Percentiles rank a stretch among this genome's conserved stretches.
Conservation (phyloP, 495 filamentous ascomycete species). For the Filosporella fistucella region DNA sequence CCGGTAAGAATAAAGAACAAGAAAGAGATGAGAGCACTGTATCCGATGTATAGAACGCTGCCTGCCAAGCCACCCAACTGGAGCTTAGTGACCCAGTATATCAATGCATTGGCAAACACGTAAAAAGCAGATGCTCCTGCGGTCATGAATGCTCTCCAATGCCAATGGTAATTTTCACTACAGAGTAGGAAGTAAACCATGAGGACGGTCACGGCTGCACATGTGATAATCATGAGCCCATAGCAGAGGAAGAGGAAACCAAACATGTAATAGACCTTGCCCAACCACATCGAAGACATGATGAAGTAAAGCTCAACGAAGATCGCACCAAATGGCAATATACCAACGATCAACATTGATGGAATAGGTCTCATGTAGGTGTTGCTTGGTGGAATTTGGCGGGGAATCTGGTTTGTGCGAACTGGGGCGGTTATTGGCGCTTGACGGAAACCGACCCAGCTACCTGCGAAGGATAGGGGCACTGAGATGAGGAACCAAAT, state of each 20-base stretch:
- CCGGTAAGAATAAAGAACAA: conserved; percentile 91
- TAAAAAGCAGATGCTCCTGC: conserved; percentile 85
- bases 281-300: conserved; percentile 96
- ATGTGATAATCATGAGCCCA: conserved; percentile 94
- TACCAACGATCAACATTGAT: conserved; percentile 82
- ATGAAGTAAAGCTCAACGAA: conserved; percentile 98
- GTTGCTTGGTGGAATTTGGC: conserved; percentile 81
- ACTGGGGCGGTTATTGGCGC: conserved; percentile 69
- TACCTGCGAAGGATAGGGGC: conserved; percentile 82
- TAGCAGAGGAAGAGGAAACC: conserved; percentile 98
- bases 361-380: conserved; percentile 81
- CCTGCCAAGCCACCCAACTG: conserved; percentile 80
- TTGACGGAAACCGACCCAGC: conserved; percentile 82
- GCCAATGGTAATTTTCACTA: conserved; percentile 97
- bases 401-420: conserved; percentile 95
- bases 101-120: conserved; percentile 80
- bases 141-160: conserved; percentile 88
- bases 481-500: conserved; percentile 98
- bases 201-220: conserved; percentile 84
- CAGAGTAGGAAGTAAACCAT: conserved; percentile 94
- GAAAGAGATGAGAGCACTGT: conserved; percentile 83
- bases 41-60: conserved; percentile 88
- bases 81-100: conserved; percentile 84
- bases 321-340: conserved; percentile 92
- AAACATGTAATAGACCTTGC: conserved; percentile 99